These are phyloP conservation scores for Pezicula neosporulosa DNA, from an alignment of 2,329 filamentous ascomycete genomes.

Conservation along the genomic window DNA sequence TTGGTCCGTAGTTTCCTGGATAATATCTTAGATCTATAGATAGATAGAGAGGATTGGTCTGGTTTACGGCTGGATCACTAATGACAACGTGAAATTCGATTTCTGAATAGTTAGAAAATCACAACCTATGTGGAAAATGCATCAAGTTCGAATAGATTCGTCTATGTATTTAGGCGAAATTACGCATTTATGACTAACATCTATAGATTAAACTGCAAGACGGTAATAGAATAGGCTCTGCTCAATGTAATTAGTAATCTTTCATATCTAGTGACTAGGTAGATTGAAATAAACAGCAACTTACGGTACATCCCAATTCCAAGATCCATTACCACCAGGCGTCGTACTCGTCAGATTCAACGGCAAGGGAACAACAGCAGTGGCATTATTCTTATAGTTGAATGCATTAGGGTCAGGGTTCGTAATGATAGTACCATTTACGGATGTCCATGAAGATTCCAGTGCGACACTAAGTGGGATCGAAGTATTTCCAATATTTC, in stretches of 20 bases:
- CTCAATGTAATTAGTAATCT: not conserved
- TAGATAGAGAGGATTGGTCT: too few relatives aligned
- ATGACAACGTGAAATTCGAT: too few relatives aligned
- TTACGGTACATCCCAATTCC: conserved; percentile 19
- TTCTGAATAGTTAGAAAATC: too few relatives aligned
- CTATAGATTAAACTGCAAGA: conserved; percentile 16
- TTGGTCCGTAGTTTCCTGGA: too few relatives aligned
- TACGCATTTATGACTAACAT: not conserved
- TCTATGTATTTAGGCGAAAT: too few relatives aligned
- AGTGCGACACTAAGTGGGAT: conserved; percentile 10
- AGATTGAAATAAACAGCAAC: conserved; percentile 2
- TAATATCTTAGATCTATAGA: too few relatives aligned
- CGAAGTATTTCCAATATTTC: conserved; percentile 10
- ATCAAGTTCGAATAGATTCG: too few relatives aligned
- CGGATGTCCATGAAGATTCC: conserved; percentile 11
- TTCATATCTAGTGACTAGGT: not conserved
- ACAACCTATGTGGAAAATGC: too few relatives aligned
- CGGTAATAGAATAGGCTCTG: conserved; percentile 16
- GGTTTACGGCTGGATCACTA: too few relatives aligned
- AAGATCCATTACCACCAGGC: conserved; percentile 6
- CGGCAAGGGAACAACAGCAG: conserved; percentile 10
- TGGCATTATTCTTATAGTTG: conserved; percentile 19
- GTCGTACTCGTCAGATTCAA: conserved; percentile 10
- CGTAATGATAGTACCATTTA: conserved; percentile 18
- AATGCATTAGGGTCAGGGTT: conserved; percentile 11